Evolutionary conservation across 805 yeast species (phyloP).

Genomic region (Deakozyma indianensis): DNA sequence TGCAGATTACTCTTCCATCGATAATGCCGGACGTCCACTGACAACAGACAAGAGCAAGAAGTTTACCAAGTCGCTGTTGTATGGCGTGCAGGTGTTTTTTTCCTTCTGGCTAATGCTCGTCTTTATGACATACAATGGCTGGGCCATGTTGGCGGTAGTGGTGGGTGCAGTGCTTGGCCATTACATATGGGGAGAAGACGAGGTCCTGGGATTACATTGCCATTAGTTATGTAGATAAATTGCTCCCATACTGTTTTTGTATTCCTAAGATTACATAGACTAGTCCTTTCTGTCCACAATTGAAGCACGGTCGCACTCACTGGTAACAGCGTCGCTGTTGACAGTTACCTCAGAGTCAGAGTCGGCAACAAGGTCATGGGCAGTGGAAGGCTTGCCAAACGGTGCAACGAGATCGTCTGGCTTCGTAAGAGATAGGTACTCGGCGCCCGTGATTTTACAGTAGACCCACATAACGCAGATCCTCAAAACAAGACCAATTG

Average conservation of each 20-base stretch:
- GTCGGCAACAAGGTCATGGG: background rate
- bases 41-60: constrained; percentile 1
- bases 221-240: too few relatives aligned
- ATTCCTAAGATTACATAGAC: too few relatives aligned
- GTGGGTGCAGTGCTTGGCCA: constrained; percentile 62
- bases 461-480: constrained; percentile 1
- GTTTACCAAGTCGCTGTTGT: constrained; percentile 10
- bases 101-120: constrained; percentile 50
- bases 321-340: background rate
- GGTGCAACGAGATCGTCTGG: background rate
- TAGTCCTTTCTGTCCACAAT: too few relatives aligned
- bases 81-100: constrained; percentile 16
- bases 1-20: background rate
- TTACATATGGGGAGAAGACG: constrained; percentile 34
- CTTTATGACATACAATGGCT: constrained; percentile 75
- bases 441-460: background rate
- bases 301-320: background rate
- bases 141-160: constrained; percentile 65
- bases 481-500: constrained; percentile 28
- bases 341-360: background rate
- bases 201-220: constrained; percentile 4
- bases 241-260: too few relatives aligned
- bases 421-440: background rate
- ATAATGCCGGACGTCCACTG: background rate
- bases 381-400: background rate